phyloP scores from a whole-genome alignment of 2,329 filamentous ascomycete genomes.

The Fragosphaeria purpurea region DNA sequence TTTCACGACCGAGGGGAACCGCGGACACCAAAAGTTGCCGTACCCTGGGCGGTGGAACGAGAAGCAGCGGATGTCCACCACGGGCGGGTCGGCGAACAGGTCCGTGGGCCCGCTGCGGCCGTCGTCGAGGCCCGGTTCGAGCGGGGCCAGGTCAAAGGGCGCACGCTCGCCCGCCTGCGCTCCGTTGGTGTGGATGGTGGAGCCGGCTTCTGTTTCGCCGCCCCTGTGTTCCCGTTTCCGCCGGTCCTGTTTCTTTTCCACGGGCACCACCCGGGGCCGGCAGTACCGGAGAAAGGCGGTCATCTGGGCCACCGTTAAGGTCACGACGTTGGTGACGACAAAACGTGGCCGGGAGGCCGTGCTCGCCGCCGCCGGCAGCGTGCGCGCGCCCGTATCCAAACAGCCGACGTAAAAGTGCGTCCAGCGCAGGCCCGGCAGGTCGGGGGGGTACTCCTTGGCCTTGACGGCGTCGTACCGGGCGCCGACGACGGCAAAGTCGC shows the following conservation, averaged over 20 bases:
- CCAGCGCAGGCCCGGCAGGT: constrained; percentile 51
- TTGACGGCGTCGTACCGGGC: constrained; percentile 59
- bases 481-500: constrained; percentile 72
- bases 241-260: constrained; percentile 24
- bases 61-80: constrained; percentile 73
- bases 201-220: background rate
- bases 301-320: constrained; percentile 43
- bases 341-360: constrained; percentile 44
- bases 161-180: background rate
- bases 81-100: constrained; percentile 59
- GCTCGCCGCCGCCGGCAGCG: constrained; percentile 42
- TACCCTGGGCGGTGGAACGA: constrained; percentile 66
- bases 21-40: constrained; percentile 60
- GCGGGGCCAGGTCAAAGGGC: constrained; percentile 31
- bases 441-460: constrained; percentile 38
- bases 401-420: constrained; percentile 77
- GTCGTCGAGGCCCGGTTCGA: constrained; percentile 33
- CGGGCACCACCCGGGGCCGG: constrained; percentile 31
- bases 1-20: constrained; percentile 68
- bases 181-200: too few relatives aligned
- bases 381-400: constrained; percentile 36
- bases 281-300: constrained; percentile 37
- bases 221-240: background rate
- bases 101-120: constrained; percentile 31
- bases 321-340: constrained; percentile 54